phyloP scores from a whole-genome alignment of 495 filamentous ascomycete species.

The Talaromyces thailandensis region DNA sequence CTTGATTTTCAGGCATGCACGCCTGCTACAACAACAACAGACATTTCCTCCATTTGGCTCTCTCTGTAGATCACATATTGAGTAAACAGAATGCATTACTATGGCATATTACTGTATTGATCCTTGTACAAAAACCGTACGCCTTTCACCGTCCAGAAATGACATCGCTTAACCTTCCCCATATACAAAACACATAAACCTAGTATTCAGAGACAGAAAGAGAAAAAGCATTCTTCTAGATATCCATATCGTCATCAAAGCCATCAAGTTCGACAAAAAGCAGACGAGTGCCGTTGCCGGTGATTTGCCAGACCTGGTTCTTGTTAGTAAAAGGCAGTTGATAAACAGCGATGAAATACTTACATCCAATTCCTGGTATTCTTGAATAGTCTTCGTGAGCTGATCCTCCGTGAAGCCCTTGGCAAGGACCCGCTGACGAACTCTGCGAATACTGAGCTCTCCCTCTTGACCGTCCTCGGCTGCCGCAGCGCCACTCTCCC shows the following conservation, averaged over 20 bases:
- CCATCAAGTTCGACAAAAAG: conserved; percentile 65
- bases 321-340: conserved; percentile 19
- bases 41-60: neutral
- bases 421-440: conserved; percentile 81
- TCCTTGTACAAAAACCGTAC: neutral
- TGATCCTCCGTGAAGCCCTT: conserved; percentile 97
- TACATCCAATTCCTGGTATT: conserved; percentile 83
- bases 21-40: neutral
- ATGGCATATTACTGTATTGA: neutral
- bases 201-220: neutral
- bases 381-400: conserved; percentile 73
- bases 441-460: conserved; percentile 76
- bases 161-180: conserved; percentile 1
- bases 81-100: neutral
- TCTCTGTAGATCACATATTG: neutral
- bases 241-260: conserved; percentile 46
- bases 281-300: conserved; percentile 73
- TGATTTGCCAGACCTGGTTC: conserved; percentile 86
- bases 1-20: neutral
- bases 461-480: conserved; percentile 60
- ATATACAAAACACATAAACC: neutral
- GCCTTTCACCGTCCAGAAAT: conserved; percentile 1
- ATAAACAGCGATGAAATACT: conserved; percentile 29
- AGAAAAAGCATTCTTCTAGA: conserved; percentile 12
- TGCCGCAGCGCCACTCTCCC: conserved; percentile 72